These are phyloP conservation scores for Tetrapisispora fleetii DNA, from an alignment of 805 yeast species.

Conservation along the genomic window DNA sequence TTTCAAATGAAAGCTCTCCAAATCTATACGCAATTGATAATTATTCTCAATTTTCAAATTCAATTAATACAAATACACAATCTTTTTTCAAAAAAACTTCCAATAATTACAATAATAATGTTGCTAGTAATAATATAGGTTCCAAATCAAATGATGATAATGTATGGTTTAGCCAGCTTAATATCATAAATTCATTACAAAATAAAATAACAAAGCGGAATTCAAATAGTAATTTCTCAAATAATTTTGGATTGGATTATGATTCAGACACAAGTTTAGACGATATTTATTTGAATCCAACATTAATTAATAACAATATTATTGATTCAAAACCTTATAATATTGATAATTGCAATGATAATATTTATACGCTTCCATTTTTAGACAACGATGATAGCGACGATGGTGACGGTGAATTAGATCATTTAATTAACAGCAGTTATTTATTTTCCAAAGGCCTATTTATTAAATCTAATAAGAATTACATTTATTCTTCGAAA, in stretches of 20 bases:
- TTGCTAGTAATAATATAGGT: background rate
- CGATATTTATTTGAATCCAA: slow-evolving; percentile 3
- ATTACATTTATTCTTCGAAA: background rate
- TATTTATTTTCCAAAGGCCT: slow-evolving; percentile 1
- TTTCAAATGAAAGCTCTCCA: slow-evolving; percentile 46
- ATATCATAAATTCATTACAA: slow-evolving; percentile 1
- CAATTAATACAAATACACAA: background rate
- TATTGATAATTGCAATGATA: background rate
- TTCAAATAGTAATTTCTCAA: background rate
- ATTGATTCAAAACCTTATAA: background rate
- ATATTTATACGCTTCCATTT: background rate
- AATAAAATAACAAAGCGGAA: slow-evolving; percentile 1
- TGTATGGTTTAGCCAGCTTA: slow-evolving; percentile 1
- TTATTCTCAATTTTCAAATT: background rate
- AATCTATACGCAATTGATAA: slow-evolving; percentile 11
- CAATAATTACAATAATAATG: background rate
- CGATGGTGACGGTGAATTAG: background rate
- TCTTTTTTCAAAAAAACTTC: background rate
- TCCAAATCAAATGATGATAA: slow-evolving; percentile 3
- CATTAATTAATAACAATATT: background rate
- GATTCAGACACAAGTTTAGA: slow-evolving; percentile 15
- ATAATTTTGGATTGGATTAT: slow-evolving; percentile 12
- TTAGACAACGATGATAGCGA: background rate
- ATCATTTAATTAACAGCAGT: background rate
- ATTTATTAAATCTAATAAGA: background rate